Evolutionary conservation across 2,329 filamentous ascomycete genomes (phyloP), one percentile per base, ranked within the genome.

Genomic region (Xylogone sp.): DNA sequence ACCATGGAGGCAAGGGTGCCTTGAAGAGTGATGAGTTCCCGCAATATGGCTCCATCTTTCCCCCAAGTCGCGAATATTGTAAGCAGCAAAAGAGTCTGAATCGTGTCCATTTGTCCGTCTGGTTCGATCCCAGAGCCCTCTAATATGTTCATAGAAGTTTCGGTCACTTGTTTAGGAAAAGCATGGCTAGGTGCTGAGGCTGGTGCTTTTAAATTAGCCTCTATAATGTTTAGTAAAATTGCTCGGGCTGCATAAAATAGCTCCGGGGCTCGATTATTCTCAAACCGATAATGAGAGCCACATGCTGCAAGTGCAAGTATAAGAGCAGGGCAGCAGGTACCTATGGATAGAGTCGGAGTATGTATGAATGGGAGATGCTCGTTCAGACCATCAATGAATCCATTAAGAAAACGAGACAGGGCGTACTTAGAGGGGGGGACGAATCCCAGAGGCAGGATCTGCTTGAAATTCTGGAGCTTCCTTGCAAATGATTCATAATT

Each of bases 351-450:
- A 0, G 84, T 88, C 0, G 86, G 82, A 3, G 88, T 70, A 62
- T 90, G 86, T 20, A 90, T 70, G 54, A 89, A 82, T 0, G 79
- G 79, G 43, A 82, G 72, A 54, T 82, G 77, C 20, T 78, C 72
- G 50, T 82, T 74, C 52, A 89, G 87, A 1, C 85, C 84, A 53
- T 77, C 81, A 49, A 88, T 79, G 59, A 88, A 90, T 1, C 84
- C 85, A 52, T 87, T 84, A 27, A 89, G 68, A 56, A 88, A 89
- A 29, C 86, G 71, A 2, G 83, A 84, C 34, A 89, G 65, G 0
- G 86, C 86, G 59, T 88, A 79, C 3, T 85, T 78, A 3, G 85
- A 88, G 1, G 86, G 86, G 47, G 88, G 79, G 3, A 81, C 76
- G 56, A 88, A 89, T 59, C 83, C 81, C 51, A 69, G 71, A 0